These are phyloP conservation scores for Entamoeba histolytica DNA, from an alignment of 208 protist genomes.

Conservation along the genomic window DNA sequence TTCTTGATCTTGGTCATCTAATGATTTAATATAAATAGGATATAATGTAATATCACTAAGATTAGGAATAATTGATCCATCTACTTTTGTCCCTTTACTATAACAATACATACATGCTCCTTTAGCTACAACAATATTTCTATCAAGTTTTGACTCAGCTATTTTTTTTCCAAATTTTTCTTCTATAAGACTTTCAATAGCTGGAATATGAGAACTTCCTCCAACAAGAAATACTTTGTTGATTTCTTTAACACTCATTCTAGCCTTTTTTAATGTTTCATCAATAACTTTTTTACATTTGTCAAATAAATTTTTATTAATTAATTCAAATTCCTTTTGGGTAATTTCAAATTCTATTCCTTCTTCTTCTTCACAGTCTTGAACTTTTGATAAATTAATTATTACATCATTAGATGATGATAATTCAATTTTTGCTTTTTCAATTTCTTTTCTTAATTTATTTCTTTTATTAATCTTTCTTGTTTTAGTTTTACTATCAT, in stretches of 20 bases:
- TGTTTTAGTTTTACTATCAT: background rate
- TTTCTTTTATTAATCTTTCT: background rate
- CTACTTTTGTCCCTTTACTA: too few species aligned
- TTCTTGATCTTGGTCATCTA: too few species aligned
- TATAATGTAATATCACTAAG: too few species aligned
- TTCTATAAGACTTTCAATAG: background rate
- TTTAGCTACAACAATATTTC: background rate
- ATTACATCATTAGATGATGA: background rate
- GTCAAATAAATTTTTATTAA: constrained; percentile 40
- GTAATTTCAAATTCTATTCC: background rate
- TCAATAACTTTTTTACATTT: constrained; percentile 1
- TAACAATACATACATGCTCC: background rate
- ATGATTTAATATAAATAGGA: too few species aligned
- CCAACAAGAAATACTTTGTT: constrained; percentile 30
- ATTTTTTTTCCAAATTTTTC: background rate
- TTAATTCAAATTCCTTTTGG: background rate
- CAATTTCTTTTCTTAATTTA: background rate
- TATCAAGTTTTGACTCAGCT: background rate
- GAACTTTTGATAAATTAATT: too few species aligned
- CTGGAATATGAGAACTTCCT: constrained; percentile 24
- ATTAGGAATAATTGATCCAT: too few species aligned
- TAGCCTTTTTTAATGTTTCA: constrained; percentile 12
- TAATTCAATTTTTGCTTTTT: background rate
- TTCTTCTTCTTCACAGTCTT: background rate
- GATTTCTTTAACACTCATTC: constrained; percentile 7